Evolutionary conservation across 495 filamentous ascomycete genomes (phyloP).

Genomic region (Xylaria sp.): DNA sequence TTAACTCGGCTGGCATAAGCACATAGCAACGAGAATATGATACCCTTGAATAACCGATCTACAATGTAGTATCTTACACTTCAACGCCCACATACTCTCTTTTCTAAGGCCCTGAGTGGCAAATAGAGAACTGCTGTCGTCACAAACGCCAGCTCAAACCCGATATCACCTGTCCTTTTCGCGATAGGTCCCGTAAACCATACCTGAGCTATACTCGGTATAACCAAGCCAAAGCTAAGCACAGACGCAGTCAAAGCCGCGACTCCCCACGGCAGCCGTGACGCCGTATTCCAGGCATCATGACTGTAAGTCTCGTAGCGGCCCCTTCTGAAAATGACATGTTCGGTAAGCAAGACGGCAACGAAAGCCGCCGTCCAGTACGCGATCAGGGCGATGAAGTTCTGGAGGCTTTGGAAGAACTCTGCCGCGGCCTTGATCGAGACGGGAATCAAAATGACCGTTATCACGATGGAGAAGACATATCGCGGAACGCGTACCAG

Average conservation of each 20-base stretch:
- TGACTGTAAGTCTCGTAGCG: conserved; percentile 50
- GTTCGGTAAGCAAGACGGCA: conserved; percentile 56
- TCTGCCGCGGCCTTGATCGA: conserved; percentile 56
- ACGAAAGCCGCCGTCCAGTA: conserved; percentile 65
- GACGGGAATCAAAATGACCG: conserved; percentile 59
- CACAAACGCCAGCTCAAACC: conserved; percentile 63
- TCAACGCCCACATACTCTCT: conserved; percentile 38
- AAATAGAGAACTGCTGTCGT: conserved; percentile 57
- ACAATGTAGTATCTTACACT: background rate
- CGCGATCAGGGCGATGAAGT: conserved; percentile 61
- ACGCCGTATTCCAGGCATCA: conserved; percentile 55
- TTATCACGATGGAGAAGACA: conserved; percentile 57
- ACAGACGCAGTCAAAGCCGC: conserved; percentile 51
- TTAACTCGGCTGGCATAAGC: background rate
- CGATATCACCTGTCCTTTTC: conserved; percentile 62
- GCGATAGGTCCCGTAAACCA: conserved; percentile 65
- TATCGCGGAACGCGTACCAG: conserved; percentile 58
- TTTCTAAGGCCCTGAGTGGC: conserved; percentile 51
- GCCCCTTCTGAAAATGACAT: conserved; percentile 51
- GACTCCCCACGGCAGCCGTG: conserved; percentile 53
- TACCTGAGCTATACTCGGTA: conserved; percentile 62
- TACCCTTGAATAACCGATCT: background rate
- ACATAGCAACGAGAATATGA: background rate
- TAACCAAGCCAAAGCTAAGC: conserved; percentile 54
- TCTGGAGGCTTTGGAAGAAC: conserved; percentile 60